phyloP scores from a whole-genome alignment of 139 green algal genomes.

The Desmodesmus armatus region DNA sequence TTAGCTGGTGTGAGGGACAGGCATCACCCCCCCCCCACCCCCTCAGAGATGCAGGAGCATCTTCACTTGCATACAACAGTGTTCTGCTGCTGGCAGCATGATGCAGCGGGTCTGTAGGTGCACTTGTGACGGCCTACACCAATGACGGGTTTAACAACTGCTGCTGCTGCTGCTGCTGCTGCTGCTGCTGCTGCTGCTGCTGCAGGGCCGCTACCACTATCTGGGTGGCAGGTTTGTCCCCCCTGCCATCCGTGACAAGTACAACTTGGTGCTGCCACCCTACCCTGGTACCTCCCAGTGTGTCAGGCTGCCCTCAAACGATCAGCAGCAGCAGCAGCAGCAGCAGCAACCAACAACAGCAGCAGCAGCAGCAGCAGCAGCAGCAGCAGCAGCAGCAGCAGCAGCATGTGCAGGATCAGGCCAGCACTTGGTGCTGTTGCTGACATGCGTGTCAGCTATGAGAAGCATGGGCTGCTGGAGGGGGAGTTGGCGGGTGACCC shows the following conservation, averaged over 20 bases:
- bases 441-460: conserved; percentile 82
- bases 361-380: conserved; percentile 6
- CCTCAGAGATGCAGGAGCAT: too few species aligned
- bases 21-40: too few species aligned
- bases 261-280: conserved; percentile 77
- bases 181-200: not conserved
- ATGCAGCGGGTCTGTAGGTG: too few species aligned
- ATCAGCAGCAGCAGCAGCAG: not conserved
- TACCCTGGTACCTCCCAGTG: conserved; percentile 81
- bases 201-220: conserved; percentile 90
- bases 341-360: not conserved
- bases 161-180: not conserved
- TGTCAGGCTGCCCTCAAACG: conserved; percentile 56
- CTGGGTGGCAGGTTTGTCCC: conserved; percentile 96
- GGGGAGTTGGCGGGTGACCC: conserved; percentile 67
- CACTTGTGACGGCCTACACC: too few species aligned
- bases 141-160: too few species aligned
- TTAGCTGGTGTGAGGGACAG: too few species aligned
- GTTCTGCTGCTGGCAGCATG: too few species aligned
- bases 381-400: not conserved
- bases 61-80: too few species aligned
- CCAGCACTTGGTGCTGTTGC: conserved; percentile 2
- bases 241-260: conserved; percentile 83
- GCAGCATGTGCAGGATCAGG: conserved; percentile 1
- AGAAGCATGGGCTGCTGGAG: conserved; percentile 60